phyloP scores from a whole-genome alignment of 225 moss, liverwort and hornwort species.

The Pseudisothecium myosuroides region DNA sequence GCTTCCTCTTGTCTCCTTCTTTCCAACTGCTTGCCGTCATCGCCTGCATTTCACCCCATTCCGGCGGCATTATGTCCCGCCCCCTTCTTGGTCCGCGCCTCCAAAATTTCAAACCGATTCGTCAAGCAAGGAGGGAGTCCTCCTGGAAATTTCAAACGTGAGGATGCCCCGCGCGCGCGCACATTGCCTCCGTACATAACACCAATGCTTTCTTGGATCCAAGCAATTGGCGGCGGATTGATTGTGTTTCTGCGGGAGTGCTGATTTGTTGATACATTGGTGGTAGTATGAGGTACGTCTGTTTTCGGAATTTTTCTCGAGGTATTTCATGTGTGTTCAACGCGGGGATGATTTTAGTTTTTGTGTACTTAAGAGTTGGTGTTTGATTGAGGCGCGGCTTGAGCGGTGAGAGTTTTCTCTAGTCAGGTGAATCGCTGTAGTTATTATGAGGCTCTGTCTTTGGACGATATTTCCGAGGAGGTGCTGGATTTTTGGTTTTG shows the following conservation, averaged over 20 bases:
- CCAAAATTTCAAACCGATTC: background rate
- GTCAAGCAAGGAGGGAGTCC: background rate
- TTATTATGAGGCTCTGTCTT: background rate
- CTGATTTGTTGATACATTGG: background rate
- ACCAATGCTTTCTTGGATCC: background rate
- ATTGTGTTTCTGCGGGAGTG: background rate
- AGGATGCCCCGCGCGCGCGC: background rate
- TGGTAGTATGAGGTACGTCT: background rate
- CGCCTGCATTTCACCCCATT: slow-evolving; percentile 8
- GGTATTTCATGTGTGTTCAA: background rate
- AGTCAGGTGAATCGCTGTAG: background rate
- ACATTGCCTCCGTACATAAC: background rate
- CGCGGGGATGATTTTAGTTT: background rate
- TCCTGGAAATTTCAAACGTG: background rate
- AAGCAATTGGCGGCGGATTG: background rate
- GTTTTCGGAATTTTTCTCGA: background rate
- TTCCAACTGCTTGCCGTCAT: slow-evolving; percentile 5
- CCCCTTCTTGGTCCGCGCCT: background rate
- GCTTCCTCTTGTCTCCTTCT: background rate
- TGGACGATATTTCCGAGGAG: background rate
- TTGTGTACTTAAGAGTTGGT: background rate
- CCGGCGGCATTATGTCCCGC: background rate
- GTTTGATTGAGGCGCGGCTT: background rate
- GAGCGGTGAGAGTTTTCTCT: background rate
- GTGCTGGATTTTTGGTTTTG: background rate